These are phyloP conservation scores for Elongisporangium prolatum DNA, from an alignment of 352 stramenopile species.

Conservation along the genomic window DNA sequence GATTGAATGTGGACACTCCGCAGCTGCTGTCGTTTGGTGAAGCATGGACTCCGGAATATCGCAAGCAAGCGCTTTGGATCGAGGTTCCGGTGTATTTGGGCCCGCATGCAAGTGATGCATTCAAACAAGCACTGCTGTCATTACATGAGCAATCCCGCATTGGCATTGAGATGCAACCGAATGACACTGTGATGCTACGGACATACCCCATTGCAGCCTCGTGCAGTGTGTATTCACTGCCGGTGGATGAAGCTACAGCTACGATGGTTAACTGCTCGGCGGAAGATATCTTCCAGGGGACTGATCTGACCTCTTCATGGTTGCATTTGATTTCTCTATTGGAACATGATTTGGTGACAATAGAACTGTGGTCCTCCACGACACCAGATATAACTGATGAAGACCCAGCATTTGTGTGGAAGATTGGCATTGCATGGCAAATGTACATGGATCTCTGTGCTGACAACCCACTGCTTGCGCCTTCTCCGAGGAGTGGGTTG, in stretches of 20 bases:
- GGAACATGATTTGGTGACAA: constrained; percentile 20
- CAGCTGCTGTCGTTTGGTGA: constrained; percentile 1
- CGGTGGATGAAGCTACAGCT: constrained; percentile 1
- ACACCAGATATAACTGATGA: background rate
- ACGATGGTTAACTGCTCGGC: constrained; percentile 11
- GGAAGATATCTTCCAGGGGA: constrained; percentile 19
- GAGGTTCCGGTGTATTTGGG: constrained; percentile 4
- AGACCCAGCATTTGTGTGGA: constrained; percentile 13
- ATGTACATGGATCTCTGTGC: constrained; percentile 17
- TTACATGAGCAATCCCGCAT: background rate
- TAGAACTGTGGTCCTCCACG: constrained; percentile 23
- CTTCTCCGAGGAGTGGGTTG: constrained; percentile 7
- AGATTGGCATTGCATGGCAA: constrained; percentile 29
- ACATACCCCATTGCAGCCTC: background rate
- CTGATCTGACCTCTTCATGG: constrained; percentile 7
- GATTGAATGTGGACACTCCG: background rate
- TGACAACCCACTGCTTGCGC: constrained; percentile 2
- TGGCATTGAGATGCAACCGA: background rate
- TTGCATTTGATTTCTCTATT: constrained; percentile 16
- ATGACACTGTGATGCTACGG: background rate
- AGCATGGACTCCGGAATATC: background rate
- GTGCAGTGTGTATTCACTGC: background rate
- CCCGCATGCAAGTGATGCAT: background rate
- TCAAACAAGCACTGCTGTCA: background rate
- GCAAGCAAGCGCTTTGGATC: constrained; percentile 1